A percentile compares a stretch with the other conserved stretches of the same genome.
These are phyloP conservation scores for Cyathus striatus DNA, from an alignment of 768 basidiomycete species.

Conservation along the genomic window DNA sequence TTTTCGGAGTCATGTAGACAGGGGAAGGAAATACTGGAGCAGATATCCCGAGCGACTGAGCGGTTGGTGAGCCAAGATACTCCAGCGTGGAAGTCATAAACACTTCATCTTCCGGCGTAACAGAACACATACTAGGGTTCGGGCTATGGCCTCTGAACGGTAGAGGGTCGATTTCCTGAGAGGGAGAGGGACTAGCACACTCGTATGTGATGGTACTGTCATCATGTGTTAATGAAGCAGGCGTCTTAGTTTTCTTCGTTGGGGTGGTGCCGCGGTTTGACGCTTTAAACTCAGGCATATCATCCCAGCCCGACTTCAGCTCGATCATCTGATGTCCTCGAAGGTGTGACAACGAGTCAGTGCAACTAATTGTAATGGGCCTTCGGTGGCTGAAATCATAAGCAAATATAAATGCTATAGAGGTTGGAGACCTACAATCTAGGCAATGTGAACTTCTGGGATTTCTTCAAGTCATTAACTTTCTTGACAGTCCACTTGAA, in stretches of 20 bases:
- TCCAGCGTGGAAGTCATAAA: conserved; percentile 39
- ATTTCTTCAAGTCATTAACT: no score
- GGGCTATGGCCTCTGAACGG: no score
- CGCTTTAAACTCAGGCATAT: conserved; percentile 32
- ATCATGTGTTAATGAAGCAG: no score
- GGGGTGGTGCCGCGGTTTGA: conserved; percentile 11
- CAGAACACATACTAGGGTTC: not conserved
- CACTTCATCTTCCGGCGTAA: conserved; percentile 22
- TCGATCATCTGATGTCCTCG: conserved; percentile 22
- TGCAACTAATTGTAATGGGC: no score
- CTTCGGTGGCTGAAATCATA: not conserved
- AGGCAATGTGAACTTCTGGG: no score
- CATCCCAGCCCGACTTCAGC: conserved; percentile 48
- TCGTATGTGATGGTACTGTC: no score
- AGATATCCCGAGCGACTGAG: conserved; percentile 33
- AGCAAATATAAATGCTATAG: not conserved
- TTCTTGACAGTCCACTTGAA: conserved; percentile 36
- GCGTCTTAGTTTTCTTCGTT: conserved; percentile 13
- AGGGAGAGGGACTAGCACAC: conserved; percentile 10
- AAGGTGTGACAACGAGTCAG: conserved; percentile 8
- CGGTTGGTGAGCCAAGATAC: conserved; percentile 40
- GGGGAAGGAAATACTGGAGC: conserved; percentile 19
- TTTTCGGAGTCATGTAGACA: not conserved
- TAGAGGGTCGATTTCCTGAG: conserved; percentile 9
- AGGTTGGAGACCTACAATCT: no score